Conservation (phyloP, 805 yeast genomes). For the Teunomyces stri region DNA sequence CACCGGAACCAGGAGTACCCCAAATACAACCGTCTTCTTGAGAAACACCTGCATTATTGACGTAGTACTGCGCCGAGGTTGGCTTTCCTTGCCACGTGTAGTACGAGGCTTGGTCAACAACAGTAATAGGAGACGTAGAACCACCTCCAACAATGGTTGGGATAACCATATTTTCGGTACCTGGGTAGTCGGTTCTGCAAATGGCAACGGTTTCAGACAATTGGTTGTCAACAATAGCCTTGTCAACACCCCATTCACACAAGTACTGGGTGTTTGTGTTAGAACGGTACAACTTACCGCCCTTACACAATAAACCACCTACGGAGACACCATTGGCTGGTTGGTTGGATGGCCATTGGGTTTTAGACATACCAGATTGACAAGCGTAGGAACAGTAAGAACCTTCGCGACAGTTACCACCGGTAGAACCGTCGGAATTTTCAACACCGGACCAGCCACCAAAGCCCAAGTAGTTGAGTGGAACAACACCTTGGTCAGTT, state of each 20-base stretch:
- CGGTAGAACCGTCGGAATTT: conserved; percentile 55
- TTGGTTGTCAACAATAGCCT: conserved; percentile 68
- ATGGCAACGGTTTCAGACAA: conserved; percentile 70
- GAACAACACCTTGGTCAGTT: conserved; percentile 78
- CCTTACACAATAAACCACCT: conserved; percentile 88
- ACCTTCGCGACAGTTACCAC: conserved; percentile 80
- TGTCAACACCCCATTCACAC: conserved; percentile 82
- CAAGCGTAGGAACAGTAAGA: conserved; percentile 97
- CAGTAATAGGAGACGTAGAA: conserved; percentile 61
- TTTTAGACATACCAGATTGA: conserved; percentile 98
- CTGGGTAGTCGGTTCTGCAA: conserved; percentile 99
- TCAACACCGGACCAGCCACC: conserved; percentile 86
- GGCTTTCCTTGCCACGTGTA: conserved; percentile 76
- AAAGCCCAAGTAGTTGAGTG: conserved; percentile 66
- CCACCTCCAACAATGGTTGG: conserved; percentile 85
- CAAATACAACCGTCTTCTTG: conserved; percentile 90
- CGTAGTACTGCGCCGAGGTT: conserved; percentile 96
- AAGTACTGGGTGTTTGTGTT: conserved; percentile 64
- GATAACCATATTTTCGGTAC: conserved; percentile 96
- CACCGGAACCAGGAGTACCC: conserved; percentile 75
- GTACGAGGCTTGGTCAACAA: conserved; percentile 74
- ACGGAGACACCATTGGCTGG: conserved; percentile 87
- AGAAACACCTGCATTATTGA: conserved; percentile 92
- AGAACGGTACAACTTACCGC: conserved; percentile 81
- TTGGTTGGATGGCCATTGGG: conserved; percentile 92